A percentile compares a stretch with the other conserved stretches of the same genome.
These are phyloP conservation scores for Trichoderma cornu-damae DNA, from an alignment of 2,329 filamentous ascomycete genomes.

Conservation along the genomic window DNA sequence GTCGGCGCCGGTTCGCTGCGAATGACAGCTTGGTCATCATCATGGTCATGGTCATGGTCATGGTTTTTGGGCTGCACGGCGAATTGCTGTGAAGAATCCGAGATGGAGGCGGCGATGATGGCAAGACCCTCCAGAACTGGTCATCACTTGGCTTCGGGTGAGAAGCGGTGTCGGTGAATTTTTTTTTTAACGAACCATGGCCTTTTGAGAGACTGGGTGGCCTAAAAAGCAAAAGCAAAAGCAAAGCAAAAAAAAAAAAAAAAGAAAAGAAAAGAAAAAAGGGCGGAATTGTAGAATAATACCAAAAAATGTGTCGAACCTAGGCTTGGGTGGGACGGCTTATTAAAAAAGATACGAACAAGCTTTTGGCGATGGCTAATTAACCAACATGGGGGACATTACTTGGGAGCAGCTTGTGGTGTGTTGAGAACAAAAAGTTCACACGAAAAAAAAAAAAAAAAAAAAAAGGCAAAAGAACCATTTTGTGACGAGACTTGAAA, in stretches of 20 bases:
- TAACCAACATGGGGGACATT: not conserved
- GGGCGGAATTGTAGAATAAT: conserved; percentile 9
- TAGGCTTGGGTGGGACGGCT: not conserved
- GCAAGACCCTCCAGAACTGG: not conserved
- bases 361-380: not conserved
- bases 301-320: not conserved
- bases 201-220: not conserved
- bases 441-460: no score
- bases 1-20: not conserved
- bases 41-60: not conserved
- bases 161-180: conserved; percentile 5
- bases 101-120: not conserved
- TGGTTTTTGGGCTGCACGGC: not conserved
- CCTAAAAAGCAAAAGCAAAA: no score
- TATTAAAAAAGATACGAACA: not conserved
- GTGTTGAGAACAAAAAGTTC: no score
- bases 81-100: not conserved
- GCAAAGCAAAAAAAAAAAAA: no score
- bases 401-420: not conserved
- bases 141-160: not conserved
- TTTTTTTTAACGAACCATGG: conserved; percentile 13
- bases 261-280: no score
- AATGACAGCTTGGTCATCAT: not conserved
- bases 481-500: conserved; percentile 18
- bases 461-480: no score